Evolutionary conservation across 306 rosid species (phyloP), one percentile per base, ranked within the genome.

Genomic region (Cicer pinnatifidum): DNA sequence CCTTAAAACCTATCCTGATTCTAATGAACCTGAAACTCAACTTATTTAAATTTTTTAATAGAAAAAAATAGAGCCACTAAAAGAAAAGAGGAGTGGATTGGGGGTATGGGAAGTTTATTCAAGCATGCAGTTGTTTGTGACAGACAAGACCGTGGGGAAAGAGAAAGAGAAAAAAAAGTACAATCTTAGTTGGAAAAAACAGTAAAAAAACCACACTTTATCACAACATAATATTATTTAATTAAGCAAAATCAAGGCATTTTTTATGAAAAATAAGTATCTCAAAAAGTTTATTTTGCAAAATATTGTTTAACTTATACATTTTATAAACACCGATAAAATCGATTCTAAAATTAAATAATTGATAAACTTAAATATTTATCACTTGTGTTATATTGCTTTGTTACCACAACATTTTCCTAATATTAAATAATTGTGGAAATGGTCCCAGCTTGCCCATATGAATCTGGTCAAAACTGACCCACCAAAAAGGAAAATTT

Each of bases 391-490:
- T 28, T 2, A 23, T 3, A 23, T 23, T 23, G 4, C 4, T 23
- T 23, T 23, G 33, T 28, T 28, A 3, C 4, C 0, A 3, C 4
- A 28, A 28, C 33, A 28, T 3, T 28, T 23, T 28, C 33, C 33
- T 28, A 28, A 28, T 28, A 73, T 76, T 76, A 84, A 84, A 75
- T 80, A 69, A 82, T 73, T 76, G 79, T 72, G 86, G 50, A 38
- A 67, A 11, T 73, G 86, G 92, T 67, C 86, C 91, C 80, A 50
- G 33, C 73, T 63, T 72, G 67, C 78, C 80, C 64, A 38, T 66
- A 70, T 17, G 76, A 78, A 69, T 73, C 60, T 83, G 80, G 96
- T 92, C 93, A 89, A 84, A 84, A 92, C 87, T 88, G 93, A 75
- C 88, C 92, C 86, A 84, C 85, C 90, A 20, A 67, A 51, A 62